Base-by-base conservation (phyloP, 352 stramenopile species). In the Phytophthora foliorum region DNA sequence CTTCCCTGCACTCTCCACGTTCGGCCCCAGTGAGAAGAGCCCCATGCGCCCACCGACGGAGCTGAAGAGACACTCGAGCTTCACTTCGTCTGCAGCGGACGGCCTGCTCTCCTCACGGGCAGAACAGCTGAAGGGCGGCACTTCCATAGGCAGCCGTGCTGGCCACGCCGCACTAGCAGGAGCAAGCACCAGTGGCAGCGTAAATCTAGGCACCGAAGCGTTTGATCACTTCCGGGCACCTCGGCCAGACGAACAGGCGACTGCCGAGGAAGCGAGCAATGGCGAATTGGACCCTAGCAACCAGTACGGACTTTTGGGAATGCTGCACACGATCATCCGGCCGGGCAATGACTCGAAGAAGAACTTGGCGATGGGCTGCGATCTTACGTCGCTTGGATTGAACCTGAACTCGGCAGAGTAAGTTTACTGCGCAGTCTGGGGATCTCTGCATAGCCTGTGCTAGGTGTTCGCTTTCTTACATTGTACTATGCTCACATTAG, bases 371-470 rank as follows among this genome's bases (percentile, higher is more conserved):
- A 90, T 93, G 75, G 86, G 86, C 29, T 91, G 79, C 57, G 88
- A 96, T 67, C 73, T 96, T 24, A 96, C 86, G 49, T 91, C 86
- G 17, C 73, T 96, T 17, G 88, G 88, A 19, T 75, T 96, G 56
- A 94, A 96, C 69, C 79, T 96, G 55, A 96, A 96, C 67, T 84
- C 84, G 14, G 76, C 86, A 69, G 88, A 96, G 86, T 93, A 86
- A 52, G 83, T 78, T 49, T 6, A 1, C n/a, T 29, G 24, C 22
- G 2, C 27, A 11, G 10, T 31, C 6, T 16, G 13, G 8, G 24
- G 34, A 19, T 21, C 6, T 19, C 19, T 29, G 21, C 19, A 16
- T 49, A 13, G 29, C 29, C 29, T 13, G 8, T 34, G 29, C 2
- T 49, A n/a, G n/a, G 2, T 49, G 54, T 50, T 34, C 32, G 1